Conservation (phyloP, 2,329 filamentous ascomycete genomes). For the Huntiella decipiens region DNA sequence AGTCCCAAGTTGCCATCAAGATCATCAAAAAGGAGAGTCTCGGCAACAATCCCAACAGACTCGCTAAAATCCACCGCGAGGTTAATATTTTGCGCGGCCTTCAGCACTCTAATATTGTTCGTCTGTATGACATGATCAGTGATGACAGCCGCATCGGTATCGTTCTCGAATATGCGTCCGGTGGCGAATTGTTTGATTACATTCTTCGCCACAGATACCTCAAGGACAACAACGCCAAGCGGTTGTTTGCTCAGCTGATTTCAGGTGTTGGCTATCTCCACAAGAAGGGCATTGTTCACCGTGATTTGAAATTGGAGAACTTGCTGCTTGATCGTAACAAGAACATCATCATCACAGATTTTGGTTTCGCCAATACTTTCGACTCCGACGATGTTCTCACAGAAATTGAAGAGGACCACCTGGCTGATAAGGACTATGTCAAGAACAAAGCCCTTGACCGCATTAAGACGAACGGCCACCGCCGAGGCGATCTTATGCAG, state of each 20-base stretch:
- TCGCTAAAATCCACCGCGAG: slow-evolving; percentile 95
- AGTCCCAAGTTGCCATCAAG: slow-evolving; percentile 77
- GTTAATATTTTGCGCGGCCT: slow-evolving; percentile 77
- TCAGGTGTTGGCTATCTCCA: slow-evolving; percentile 95
- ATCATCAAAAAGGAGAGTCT: slow-evolving; percentile 84
- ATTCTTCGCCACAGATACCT: slow-evolving; percentile 93
- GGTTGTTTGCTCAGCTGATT: slow-evolving; percentile 85
- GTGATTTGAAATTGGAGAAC: slow-evolving; percentile 93
- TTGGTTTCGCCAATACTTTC: slow-evolving; percentile 97
- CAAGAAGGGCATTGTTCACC: slow-evolving; percentile 95
- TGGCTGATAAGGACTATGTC: slow-evolving; percentile 74
- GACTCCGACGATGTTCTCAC: slow-evolving; percentile 71
- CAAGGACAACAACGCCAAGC: slow-evolving; percentile 77
- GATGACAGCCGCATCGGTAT: slow-evolving; percentile 95
- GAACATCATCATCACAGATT: slow-evolving; percentile 99
- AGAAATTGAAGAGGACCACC: slow-evolving; percentile 75
- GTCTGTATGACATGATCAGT: slow-evolving; percentile 94
- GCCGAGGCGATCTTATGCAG: slow-evolving; percentile 92
- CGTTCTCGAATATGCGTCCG: slow-evolving; percentile 93
- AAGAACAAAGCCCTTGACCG: slow-evolving; percentile 73
- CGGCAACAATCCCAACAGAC: slow-evolving; percentile 67
- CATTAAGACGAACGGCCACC: slow-evolving; percentile 51
- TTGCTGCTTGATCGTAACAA: slow-evolving; percentile 84
- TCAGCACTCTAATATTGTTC: slow-evolving; percentile 91
- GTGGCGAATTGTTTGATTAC: slow-evolving; percentile 94